Conservation (phyloP, 768 basidiomycete species). For the Leccinum imitatum region DNA sequence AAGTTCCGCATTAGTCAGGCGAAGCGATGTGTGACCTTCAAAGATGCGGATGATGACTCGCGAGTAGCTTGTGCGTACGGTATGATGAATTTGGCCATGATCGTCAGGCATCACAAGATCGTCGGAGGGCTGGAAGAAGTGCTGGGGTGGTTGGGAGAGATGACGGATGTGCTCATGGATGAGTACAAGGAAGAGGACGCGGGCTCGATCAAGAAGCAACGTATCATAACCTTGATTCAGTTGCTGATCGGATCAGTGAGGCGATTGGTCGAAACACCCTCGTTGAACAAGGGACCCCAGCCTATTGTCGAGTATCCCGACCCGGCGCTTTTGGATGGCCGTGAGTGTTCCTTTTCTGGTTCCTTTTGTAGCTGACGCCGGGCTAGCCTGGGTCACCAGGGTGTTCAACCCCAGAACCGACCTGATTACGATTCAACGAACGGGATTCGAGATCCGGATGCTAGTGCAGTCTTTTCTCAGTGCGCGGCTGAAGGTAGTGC, state of each 20-base stretch:
- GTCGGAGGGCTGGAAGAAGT: slow-evolving; percentile 46
- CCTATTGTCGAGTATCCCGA: slow-evolving; percentile 56
- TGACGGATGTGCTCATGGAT: slow-evolving; percentile 50
- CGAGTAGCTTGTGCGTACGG: slow-evolving; percentile 75
- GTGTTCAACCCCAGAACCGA: slow-evolving; percentile 49
- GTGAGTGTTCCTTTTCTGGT: slow-evolving; percentile 35
- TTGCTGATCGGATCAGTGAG: slow-evolving; percentile 58
- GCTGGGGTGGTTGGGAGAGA: slow-evolving; percentile 63
- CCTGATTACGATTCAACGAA: slow-evolving; percentile 39
- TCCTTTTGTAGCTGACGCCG: slow-evolving; percentile 10
- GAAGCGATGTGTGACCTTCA: slow-evolving; percentile 65
- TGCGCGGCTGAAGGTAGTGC: slow-evolving; percentile 49
- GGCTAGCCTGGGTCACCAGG: slow-evolving; percentile 55
- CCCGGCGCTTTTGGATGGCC: slow-evolving; percentile 52
- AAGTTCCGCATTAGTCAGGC: slow-evolving; percentile 61
- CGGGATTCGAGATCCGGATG: slow-evolving; percentile 53
- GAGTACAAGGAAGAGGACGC: slow-evolving; percentile 46
- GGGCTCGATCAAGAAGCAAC: slow-evolving; percentile 22
- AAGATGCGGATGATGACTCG: slow-evolving; percentile 59
- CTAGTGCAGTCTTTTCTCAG: slow-evolving; percentile 63
- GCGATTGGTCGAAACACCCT: slow-evolving; percentile 44
- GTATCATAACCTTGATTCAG: slow-evolving; percentile 42
- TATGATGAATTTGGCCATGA: slow-evolving; percentile 64
- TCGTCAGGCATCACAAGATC: slow-evolving; percentile 54
- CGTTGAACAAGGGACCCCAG: slow-evolving; percentile 37